Conservation (phyloP, 768 basidiomycete genomes). For the Lactarius indigo region DNA sequence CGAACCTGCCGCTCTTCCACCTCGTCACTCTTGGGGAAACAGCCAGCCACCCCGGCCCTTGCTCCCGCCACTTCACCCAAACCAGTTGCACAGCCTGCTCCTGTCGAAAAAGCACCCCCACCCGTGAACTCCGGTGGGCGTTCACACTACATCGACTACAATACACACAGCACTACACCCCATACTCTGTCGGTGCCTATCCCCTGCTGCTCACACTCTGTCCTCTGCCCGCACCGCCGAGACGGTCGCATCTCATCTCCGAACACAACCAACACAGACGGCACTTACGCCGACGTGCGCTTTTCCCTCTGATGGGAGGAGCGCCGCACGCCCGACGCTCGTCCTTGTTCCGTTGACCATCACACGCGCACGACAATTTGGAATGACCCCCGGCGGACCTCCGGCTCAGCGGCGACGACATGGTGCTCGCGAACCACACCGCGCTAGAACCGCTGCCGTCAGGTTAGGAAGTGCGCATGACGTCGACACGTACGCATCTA, state of each 20-base stretch:
- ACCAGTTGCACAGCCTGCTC: conserved; percentile 28
- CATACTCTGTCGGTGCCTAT: conserved; percentile 25
- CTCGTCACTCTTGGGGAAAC: conserved; percentile 9
- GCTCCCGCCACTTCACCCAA: conserved; percentile 6
- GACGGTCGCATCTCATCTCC: conserved; percentile 13
- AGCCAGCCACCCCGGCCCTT: conserved; percentile 6
- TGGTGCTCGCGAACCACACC: conserved; percentile 38
- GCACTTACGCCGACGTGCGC: conserved; percentile 56
- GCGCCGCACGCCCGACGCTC: conserved; percentile 82
- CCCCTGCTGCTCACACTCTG: conserved; percentile 27
- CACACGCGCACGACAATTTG: conserved; percentile 85
- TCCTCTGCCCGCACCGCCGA: conserved; percentile 17
- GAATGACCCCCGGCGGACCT: conserved; percentile 75
- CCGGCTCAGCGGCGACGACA: conserved; percentile 42
- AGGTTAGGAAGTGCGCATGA: conserved; percentile 94
- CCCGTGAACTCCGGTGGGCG: conserved; percentile 78
- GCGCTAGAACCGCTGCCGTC: conserved; percentile 73
- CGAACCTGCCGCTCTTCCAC: not conserved
- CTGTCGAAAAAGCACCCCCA: conserved; percentile 65
- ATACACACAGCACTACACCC: conserved; percentile 65
- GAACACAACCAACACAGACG: conserved; percentile 28
- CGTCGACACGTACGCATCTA: conserved; percentile 81
- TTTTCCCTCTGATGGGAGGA: conserved; percentile 93
- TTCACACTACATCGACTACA: conserved; percentile 86
- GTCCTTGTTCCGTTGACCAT: conserved; percentile 74